Conservation (phyloP, 2,329 filamentous ascomycete species). For the Aspergillus neoniger region DNA sequence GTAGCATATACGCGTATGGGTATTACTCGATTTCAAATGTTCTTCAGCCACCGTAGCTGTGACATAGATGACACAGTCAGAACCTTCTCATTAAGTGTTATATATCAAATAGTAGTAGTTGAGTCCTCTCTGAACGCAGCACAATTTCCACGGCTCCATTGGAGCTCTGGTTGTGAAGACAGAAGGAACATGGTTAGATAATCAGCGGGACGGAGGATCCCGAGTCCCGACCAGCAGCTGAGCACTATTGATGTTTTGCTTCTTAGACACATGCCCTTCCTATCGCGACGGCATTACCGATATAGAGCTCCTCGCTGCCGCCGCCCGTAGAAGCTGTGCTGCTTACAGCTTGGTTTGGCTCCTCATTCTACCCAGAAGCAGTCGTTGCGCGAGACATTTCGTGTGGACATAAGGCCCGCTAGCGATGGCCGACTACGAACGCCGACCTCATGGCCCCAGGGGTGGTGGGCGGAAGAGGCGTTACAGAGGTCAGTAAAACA, state of each 20-base stretch:
- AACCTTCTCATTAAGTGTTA: too few species aligned
- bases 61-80: too few species aligned
- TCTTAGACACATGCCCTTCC: constrained; percentile 15
- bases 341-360: background rate
- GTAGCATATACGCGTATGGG: constrained; percentile 27
- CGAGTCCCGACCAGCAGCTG: constrained; percentile 12
- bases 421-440: constrained; percentile 57
- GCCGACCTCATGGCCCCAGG: constrained; percentile 57
- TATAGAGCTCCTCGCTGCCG: constrained; percentile 13
- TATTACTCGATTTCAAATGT: background rate
- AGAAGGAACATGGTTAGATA: constrained; percentile 17
- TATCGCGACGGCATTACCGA: constrained; percentile 8
- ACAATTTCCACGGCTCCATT: background rate
- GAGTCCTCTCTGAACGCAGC: too few species aligned
- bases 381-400: background rate
- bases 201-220: constrained; percentile 26
- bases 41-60: background rate
- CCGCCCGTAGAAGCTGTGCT: background rate
- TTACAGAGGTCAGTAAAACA: constrained; percentile 65
- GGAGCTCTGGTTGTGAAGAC: background rate
- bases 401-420: background rate
- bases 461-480: constrained; percentile 67
- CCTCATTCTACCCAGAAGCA: background rate
- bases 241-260: constrained; percentile 20
- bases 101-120: too few species aligned